Evolutionary conservation across 2,329 filamentous ascomycete genomes (phyloP), one percentile per base, ranked within the genome.

Genomic region (Septoria linicola): DNA sequence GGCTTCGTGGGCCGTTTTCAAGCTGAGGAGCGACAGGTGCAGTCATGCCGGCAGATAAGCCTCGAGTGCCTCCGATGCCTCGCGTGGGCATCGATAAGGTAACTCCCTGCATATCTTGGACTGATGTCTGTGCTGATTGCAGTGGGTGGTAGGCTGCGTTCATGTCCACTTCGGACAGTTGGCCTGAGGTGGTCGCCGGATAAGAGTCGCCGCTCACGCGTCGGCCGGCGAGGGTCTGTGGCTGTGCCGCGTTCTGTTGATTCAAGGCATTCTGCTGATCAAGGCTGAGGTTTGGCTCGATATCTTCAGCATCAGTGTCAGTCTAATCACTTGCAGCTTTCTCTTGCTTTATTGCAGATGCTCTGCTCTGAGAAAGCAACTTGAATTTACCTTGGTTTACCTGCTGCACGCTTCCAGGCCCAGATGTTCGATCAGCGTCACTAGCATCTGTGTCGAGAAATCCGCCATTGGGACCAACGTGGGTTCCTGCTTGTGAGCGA

Each of bases 101-200:
- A n/a, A n/a, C n/a, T n/a, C n/a, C 30, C 16, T 19, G 23, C 3
- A 13, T 6, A 27, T 27, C 10, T 10, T 27, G 23, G 23, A 10
- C 23, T 27, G 23, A 27, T 27, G 23, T 27, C 23, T 10, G n/a
- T 27, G 23, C 10, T 34, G 7, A n/a, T 35, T 19, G 25, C 35
- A 40, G 13, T n/a, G 8, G n/a, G n/a, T 17, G 8, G 23, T 30
- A 41, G 30, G 10, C 20, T 2, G 46, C 51, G 10, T 44, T 25
- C 4, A 10, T 21, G 16, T 55, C 51, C 4, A 36, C 37, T 10
- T 42, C 50, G 14, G 59, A 49, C 16, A 50, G 59, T 3, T 39
- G 36, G 3, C 47, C 55, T 17, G 43, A 47, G 32, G 51, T 57
- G n/a, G 57, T 59, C 8, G 50, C 44, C n/a, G 57, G 57, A 31